Base-by-base conservation (phyloP, 139 green algal species). In the Coelastrella sp. region DNA sequence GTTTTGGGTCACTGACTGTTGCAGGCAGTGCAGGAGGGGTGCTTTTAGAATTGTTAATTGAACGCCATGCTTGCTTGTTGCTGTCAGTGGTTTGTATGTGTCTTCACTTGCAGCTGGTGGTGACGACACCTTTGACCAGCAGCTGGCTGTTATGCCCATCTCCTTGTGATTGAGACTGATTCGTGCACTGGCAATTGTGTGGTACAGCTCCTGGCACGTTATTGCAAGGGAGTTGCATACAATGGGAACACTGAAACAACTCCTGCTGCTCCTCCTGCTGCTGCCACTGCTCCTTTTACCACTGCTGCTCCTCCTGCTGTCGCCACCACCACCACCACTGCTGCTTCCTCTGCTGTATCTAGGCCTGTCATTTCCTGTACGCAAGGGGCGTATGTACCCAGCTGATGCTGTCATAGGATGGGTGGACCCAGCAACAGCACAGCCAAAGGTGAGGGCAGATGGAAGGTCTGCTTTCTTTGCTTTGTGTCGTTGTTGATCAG, bases 321-420 rank as follows among this genome's bases (percentile, higher is more conserved):
- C 7, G 19, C 8, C 5, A 7, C 68, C 7, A 70, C 35, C 35
- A 3, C 35, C 3, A 3, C 35, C 3, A 3, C 35, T 49, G 35
- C 35, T 25, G 10, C 8, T 25, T 0, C 5, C n/a, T n/a, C 35
- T 49, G 35, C 35, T 49, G 35, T 85, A 85, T 75, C n/a, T 49
- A 35, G 83, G 65, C 8, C 49, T 88, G 20, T 14, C 17, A 8
- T 88, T 88, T 35, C 83, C 83, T 15, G 27, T 15, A 8, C 4
- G 17, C 6, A 22, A 19, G 27, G 63, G 83, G 8, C 27, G 17
- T 20, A 88, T 88, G 83, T 11, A 49, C 25, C 83, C 83, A 27
- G 65, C 83, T 63, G 83, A 88, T 78, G 83, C 83, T 4, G 83
- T 88, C 61, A 88, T 88, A 27, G 83, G 63, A 8, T 88, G 19